These are phyloP conservation scores for Pyrenula massariospora DNA, from an alignment of 495 filamentous ascomycete species.

Conservation along the genomic window DNA sequence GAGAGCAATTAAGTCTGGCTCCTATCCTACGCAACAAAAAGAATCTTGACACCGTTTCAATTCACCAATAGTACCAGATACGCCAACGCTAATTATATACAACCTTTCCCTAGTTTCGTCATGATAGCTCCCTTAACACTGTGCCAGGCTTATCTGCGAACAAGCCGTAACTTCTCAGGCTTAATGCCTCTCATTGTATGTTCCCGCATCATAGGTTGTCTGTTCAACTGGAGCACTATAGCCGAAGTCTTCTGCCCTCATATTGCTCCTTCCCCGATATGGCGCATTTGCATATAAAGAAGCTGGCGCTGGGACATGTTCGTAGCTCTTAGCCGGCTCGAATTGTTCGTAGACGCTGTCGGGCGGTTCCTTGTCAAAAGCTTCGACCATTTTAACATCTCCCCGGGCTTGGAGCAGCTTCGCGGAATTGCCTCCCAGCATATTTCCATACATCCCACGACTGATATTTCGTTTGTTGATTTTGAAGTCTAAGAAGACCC, in stretches of 20 bases:
- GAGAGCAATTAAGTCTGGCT: too few relatives aligned
- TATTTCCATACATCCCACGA: neutral
- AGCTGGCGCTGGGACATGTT: neutral
- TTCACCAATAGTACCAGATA: too few relatives aligned
- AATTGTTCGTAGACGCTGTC: neutral
- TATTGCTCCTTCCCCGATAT: neutral
- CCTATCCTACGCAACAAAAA: too few relatives aligned
- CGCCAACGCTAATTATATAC: too few relatives aligned
- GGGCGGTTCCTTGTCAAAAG: neutral
- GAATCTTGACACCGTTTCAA: too few relatives aligned
- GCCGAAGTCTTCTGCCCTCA: neutral
- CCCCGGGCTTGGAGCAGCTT: neutral
- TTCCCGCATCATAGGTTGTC: neutral
- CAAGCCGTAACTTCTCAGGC: too few relatives aligned
- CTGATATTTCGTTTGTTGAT: neutral
- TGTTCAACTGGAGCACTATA: neutral
- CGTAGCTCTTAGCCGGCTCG: neutral
- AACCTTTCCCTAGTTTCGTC: too few relatives aligned
- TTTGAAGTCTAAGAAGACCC: neutral
- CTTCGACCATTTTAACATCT: neutral
- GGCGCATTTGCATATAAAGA: neutral
- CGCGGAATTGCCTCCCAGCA: neutral
- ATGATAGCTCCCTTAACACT: too few relatives aligned
- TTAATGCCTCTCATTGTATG: neutral
- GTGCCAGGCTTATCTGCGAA: too few relatives aligned